Evolutionary conservation across 2,329 filamentous ascomycete species (phyloP).

Genomic region (Alternaria brassicicola): DNA sequence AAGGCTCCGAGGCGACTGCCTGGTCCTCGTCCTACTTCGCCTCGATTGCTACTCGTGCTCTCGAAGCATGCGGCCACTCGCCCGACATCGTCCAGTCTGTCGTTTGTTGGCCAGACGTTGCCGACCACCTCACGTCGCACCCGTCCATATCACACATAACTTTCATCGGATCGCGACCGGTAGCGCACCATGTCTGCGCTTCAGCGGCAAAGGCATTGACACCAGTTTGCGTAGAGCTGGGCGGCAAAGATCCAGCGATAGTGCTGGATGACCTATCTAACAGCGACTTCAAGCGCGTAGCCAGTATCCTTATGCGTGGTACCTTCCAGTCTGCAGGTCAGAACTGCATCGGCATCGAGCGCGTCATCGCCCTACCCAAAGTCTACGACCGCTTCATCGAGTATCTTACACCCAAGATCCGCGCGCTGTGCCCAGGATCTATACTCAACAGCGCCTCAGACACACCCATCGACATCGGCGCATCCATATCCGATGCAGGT

Average conservation of each 20-base stretch:
- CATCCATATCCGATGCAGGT: constrained; percentile 79
- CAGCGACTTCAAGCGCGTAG: constrained; percentile 69
- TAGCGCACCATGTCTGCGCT: constrained; percentile 86
- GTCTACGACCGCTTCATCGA: constrained; percentile 76
- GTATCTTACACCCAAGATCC: constrained; percentile 75
- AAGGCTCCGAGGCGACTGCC: constrained; percentile 92
- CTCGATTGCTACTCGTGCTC: constrained; percentile 76
- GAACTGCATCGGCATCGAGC: constrained; percentile 97
- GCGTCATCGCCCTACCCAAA: constrained; percentile 79
- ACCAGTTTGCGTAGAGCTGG: constrained; percentile 87
- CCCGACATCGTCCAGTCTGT: constrained; percentile 82
- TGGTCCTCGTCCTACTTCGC: constrained; percentile 89
- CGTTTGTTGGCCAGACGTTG: constrained; percentile 85
- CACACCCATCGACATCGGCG: constrained; percentile 76
- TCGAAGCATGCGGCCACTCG: constrained; percentile 81
- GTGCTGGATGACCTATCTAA: constrained; percentile 79
- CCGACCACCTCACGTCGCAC: constrained; percentile 82
- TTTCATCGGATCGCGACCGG: constrained; percentile 88
- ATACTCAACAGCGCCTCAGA: constrained; percentile 56
- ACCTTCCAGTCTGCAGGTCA: constrained; percentile 95
- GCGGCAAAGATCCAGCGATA: constrained; percentile 92
- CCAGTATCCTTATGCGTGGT: constrained; percentile 84
- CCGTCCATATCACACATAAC: constrained; percentile 85
- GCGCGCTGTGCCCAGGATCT: constrained; percentile 75
- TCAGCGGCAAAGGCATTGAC: constrained; percentile 86